Evolutionary conservation across 108 stramenopile genomes (phyloP).

Genomic region (Nannochloropsis granulata): DNA sequence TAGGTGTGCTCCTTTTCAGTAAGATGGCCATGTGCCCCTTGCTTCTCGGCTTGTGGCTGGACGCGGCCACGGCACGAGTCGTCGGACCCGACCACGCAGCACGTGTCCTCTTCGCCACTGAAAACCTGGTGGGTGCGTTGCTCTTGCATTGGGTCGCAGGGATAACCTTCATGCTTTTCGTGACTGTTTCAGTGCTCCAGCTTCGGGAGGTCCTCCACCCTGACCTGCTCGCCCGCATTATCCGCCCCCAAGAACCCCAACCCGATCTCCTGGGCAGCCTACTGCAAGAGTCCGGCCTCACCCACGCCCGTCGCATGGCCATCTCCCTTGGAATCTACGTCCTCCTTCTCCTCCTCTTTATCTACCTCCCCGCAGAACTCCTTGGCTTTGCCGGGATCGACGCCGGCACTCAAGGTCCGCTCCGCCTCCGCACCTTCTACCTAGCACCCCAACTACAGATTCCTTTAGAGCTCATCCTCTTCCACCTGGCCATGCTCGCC

Average conservation of each 20-base stretch:
- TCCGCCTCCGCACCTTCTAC: constrained; percentile 37
- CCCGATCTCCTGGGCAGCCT: constrained; percentile 80
- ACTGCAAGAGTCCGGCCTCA: constrained; percentile 60
- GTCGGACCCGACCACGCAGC: background rate
- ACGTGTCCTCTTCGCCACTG: constrained; percentile 7
- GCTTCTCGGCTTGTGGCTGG: constrained; percentile 20
- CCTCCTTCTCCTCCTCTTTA: background rate
- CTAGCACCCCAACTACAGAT: constrained; percentile 64
- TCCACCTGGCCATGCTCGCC: constrained; percentile 74
- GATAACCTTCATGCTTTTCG: constrained; percentile 91
- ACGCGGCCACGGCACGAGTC: constrained; percentile 7
- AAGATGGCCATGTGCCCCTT: constrained; percentile 27
- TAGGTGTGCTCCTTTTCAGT: constrained; percentile 8
- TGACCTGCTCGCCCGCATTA: constrained; percentile 50
- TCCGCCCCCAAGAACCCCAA: constrained; percentile 90
- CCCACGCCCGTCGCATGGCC: constrained; percentile 67
- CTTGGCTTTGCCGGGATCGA: background rate
- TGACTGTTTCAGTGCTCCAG: constrained; percentile 68
- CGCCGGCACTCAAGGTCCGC: background rate
- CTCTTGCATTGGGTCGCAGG: constrained; percentile 48
- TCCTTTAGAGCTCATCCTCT: constrained; percentile 68
- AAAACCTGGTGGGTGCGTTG: constrained; percentile 18
- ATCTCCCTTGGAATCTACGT: constrained; percentile 29
- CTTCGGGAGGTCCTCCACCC: constrained; percentile 84
- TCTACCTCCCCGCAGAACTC: background rate